Base-by-base conservation (phyloP, 129 eudicot species). In the Chrysanthemum makinoi region DNA sequence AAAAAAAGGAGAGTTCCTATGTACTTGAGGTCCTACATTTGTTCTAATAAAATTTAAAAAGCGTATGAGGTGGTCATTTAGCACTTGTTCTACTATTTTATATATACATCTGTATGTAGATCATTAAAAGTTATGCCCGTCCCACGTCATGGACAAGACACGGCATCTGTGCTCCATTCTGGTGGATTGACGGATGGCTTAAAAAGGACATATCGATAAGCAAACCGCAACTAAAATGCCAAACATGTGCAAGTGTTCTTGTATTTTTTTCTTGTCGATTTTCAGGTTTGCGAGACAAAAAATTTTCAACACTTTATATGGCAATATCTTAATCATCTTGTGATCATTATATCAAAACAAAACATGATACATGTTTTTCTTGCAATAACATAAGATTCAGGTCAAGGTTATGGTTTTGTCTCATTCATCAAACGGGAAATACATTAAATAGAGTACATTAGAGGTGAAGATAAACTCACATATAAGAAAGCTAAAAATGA, bases 151-250 rank as follows among this genome's bases (percentile, higher is more conserved):
- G n/a, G 10, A 16, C 52, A 50, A 51, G 30, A 75, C 50, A 35
- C 26, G n/a, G 8, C 50, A 16, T 65, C 43, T 59, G 66, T 65
- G 49, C 55, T 11, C 24, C 66, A 54, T 56, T 68, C 18, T 13
- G 54, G 46, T 63, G 55, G 73, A 59, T 71, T 28, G 57, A 30
- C 0, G 75, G 61, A 68, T 65, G 62, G 67, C 17, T 43, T 60
- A 84, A 88, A 69, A 49, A 80, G 7, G 84, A 86, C 86, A 11
- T 39, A 7, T 83, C 83, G 18, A 17, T 68, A 68, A 72, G 82
- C 89, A 88, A 79, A 85, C 75, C 72, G 81, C 79, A 17, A 75
- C 56, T 83, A 85, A 33, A 28, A 68, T 63, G 83, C 81, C 22
- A 15, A 49, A 72, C 84, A 71, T 9, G 39, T 12, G 14, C 44